Evolutionary conservation across 176 grass and related monocot species (phyloP), one percentile per base, ranked within the genome.

Genomic region (Juncus effusus): DNA sequence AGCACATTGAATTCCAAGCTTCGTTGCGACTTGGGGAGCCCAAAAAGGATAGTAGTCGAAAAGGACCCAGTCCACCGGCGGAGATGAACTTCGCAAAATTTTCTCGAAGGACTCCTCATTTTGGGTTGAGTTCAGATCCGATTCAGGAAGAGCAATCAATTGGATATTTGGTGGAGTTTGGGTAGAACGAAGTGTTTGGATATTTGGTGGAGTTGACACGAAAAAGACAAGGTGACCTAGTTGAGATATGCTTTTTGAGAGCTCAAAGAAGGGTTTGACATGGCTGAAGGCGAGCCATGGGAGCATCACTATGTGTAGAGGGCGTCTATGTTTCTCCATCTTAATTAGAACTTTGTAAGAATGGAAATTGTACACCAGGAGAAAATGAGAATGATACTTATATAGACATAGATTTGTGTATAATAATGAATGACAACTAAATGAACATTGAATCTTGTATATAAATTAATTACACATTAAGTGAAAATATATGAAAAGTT

Each of bases 41-140:
- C 66, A 70, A 16, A 42, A 70, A 5, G 66, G 37, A 16, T 36
- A 56, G 6, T 38, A 38, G 40, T 70, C 66, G 16, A 56, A 70
- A 13, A 70, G 36, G 2, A 70, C 19, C 49, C 67, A 70, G 40
- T 70, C 67, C 2, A 70, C 4, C n/a, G 37, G 35, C 55, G 2
- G 51, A 14, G 10, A 10, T 15, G 38, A 36, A 40, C 16, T 51
- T 36, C 39, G 38, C 36, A 57, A 13, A 56, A 70, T 40, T 6
- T 16, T 56, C 7, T 16, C 10, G 16, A 70, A 70, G 5, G 6
- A 4, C 51, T 41, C 51, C 15, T 56, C 11, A 12, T 40, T 37
- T 52, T 54, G 4, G 49, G 45, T 68, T 19, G 28, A 2, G n/a
- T 57, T 13, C 4, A 40, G 36, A 55, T 4, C 67, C 55, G 44